phyloP scores from a whole-genome alignment of 805 yeast species.

The Sungouiella blattae region DNA sequence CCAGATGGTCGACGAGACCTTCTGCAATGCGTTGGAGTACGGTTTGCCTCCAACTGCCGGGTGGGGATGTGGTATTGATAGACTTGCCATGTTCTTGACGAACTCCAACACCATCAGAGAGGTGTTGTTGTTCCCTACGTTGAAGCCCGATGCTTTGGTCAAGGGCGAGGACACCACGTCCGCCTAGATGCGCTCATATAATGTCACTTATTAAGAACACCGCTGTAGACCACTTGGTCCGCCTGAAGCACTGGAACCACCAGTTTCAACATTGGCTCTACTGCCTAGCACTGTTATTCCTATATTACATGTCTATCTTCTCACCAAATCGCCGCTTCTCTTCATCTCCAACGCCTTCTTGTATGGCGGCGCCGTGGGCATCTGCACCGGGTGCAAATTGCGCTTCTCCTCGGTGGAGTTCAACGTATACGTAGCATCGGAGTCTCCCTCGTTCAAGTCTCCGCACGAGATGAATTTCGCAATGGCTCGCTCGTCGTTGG shows the following conservation, averaged over 20 bases:
- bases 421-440: slow-evolving; percentile 87
- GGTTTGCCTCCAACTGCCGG: slow-evolving; percentile 99
- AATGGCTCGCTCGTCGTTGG: slow-evolving; percentile 63
- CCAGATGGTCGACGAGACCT: slow-evolving; percentile 91
- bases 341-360: slow-evolving; percentile 86
- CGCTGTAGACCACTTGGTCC: too few relatives aligned
- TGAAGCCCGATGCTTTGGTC: slow-evolving; percentile 77
- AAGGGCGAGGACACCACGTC: slow-evolving; percentile 31
- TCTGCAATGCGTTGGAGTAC: slow-evolving; percentile 96
- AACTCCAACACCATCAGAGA: slow-evolving; percentile 96
- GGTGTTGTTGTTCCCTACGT: slow-evolving; percentile 95
- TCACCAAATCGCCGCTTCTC: slow-evolving; percentile 55
- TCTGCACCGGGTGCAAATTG: slow-evolving; percentile 87
- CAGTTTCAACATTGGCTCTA: not conserved
- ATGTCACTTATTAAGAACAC: not conserved
- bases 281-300: too few relatives aligned
- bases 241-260: not conserved
- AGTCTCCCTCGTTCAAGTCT: slow-evolving; percentile 80
- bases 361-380: slow-evolving; percentile 96
- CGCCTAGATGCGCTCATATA: slow-evolving; percentile 5
- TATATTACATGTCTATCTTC: slow-evolving; percentile 5
- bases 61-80: slow-evolving; percentile 99
- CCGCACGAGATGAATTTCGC: slow-evolving; percentile 98
- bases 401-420: slow-evolving; percentile 35
- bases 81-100: slow-evolving; percentile 97